Evolutionary conservation across 345 rosid genomes (phyloP).

Genomic region (Boechera retrofracta): DNA sequence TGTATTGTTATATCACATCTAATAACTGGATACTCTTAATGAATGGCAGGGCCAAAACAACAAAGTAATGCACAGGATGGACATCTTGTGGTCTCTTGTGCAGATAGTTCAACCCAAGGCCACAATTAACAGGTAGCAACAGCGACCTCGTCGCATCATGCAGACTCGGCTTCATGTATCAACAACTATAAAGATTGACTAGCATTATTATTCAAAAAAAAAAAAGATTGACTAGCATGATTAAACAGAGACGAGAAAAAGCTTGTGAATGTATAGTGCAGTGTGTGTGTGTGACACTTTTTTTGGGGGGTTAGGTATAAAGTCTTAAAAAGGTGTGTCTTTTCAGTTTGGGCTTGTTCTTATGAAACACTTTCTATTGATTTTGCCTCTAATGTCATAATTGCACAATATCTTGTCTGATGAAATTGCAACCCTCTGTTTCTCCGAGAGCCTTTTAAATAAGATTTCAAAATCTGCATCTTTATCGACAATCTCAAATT

Average conservation of each 20-base stretch:
- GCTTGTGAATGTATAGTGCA: neutral
- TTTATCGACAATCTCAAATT: slow-evolving; percentile 4
- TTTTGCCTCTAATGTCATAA: neutral
- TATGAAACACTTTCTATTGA: neutral
- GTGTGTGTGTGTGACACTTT: neutral
- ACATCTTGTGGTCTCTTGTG: slow-evolving; percentile 29
- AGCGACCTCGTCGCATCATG: neutral
- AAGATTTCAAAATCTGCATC: slow-evolving; percentile 13
- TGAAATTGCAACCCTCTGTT: neutral
- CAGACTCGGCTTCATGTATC: neutral
- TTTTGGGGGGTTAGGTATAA: neutral
- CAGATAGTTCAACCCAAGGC: slow-evolving; percentile 34
- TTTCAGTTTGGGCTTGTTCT: neutral
- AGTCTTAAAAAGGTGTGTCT: neutral
- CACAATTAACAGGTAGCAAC: slow-evolving; percentile 11
- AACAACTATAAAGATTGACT: neutral
- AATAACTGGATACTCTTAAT: slow-evolving; percentile 3
- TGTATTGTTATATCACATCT: neutral
- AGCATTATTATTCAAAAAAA: neutral
- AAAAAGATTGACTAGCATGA: neutral
- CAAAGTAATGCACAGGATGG: slow-evolving; percentile 19
- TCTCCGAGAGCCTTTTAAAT: neutral
- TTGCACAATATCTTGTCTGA: neutral
- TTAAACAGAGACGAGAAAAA: neutral
- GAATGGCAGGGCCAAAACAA: slow-evolving; percentile 25